These are phyloP conservation scores for Aureobasidium mangrovei DNA, from an alignment of 2,329 filamentous ascomycete genomes.

Conservation along the genomic window DNA sequence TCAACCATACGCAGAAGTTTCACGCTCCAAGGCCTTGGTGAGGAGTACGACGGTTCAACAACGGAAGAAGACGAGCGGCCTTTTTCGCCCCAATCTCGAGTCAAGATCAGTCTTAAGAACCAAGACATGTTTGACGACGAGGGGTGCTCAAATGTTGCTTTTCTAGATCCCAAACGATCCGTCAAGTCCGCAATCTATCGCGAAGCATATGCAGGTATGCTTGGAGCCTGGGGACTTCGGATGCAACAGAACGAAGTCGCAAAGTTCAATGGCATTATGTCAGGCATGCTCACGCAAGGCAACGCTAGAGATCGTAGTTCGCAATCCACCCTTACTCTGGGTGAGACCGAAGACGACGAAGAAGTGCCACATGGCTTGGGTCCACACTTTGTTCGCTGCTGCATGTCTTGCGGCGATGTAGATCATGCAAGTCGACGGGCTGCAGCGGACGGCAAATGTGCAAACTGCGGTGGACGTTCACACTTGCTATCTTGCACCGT, in stretches of 20 bases:
- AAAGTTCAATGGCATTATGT: slow-evolving; percentile 42
- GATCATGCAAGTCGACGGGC: not conserved
- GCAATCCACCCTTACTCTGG: slow-evolving; percentile 14
- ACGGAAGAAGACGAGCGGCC: slow-evolving; percentile 30
- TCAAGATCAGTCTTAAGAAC: slow-evolving; percentile 48
- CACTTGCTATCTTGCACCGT: slow-evolving; percentile 15
- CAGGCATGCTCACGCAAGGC: slow-evolving; percentile 23
- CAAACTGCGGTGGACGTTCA: not conserved
- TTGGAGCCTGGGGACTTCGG: slow-evolving; percentile 50
- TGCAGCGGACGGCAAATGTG: slow-evolving; percentile 5
- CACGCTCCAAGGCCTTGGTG: slow-evolving; percentile 18
- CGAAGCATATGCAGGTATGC: slow-evolving; percentile 47
- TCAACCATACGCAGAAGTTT: slow-evolving; percentile 18
- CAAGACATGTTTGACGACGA: slow-evolving; percentile 48
- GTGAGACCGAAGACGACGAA: not conserved
- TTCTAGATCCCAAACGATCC: slow-evolving; percentile 43
- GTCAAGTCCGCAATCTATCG: slow-evolving; percentile 46
- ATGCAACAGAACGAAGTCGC: slow-evolving; percentile 49
- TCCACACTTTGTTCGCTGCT: slow-evolving; percentile 13
- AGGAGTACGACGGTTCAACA: slow-evolving; percentile 25
- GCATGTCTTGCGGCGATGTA: slow-evolving; percentile 12
- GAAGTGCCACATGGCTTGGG: not conserved
- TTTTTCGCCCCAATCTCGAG: slow-evolving; percentile 26
- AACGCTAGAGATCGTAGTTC: slow-evolving; percentile 2
- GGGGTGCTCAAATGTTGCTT: slow-evolving; percentile 35